phyloP scores from a whole-genome alignment of 148 eudicot species.

The Chenopodium suecicum region DNA sequence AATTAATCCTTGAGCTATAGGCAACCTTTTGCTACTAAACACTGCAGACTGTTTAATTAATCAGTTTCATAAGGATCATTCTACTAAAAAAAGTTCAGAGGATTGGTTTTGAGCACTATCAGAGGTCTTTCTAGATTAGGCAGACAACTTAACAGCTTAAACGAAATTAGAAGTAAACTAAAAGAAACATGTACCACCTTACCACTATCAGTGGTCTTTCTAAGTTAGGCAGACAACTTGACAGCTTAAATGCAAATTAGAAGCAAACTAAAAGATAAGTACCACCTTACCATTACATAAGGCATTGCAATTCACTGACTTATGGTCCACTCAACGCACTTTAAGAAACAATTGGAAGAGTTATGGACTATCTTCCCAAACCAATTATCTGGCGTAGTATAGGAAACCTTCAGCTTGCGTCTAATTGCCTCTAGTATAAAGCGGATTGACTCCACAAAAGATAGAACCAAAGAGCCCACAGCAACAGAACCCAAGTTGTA shows the following conservation, averaged over 20 bases:
- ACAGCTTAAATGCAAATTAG: not conserved
- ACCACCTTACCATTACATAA: slow-evolving; percentile 73
- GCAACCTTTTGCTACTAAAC: too few relatives aligned
- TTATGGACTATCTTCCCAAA: slow-evolving; percentile 50
- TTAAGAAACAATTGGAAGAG: slow-evolving; percentile 57
- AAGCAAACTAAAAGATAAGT: not conserved
- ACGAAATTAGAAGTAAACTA: too few relatives aligned
- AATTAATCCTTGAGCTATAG: too few relatives aligned
- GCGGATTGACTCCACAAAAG: slow-evolving; percentile 72
- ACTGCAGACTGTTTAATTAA: too few relatives aligned
- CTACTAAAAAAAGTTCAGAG: not conserved
- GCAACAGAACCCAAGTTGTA: slow-evolving; percentile 89
- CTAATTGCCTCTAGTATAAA: slow-evolving; percentile 81
- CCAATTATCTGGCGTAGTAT: slow-evolving; percentile 62
- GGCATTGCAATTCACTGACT: slow-evolving; percentile 87
- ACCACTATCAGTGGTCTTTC: not conserved
- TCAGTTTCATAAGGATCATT: too few relatives aligned
- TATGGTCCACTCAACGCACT: slow-evolving; percentile 77
- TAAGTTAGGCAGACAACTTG: not conserved
- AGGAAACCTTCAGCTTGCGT: slow-evolving; percentile 67
- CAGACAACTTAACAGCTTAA: too few relatives aligned
- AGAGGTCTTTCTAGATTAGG: not conserved
- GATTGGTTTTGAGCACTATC: not conserved
- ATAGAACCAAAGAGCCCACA: slow-evolving; percentile 76
- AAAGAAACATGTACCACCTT: too few relatives aligned